Base-by-base conservation (phyloP, 2,329 filamentous ascomycete species). In the Penicillium sp. region DNA sequence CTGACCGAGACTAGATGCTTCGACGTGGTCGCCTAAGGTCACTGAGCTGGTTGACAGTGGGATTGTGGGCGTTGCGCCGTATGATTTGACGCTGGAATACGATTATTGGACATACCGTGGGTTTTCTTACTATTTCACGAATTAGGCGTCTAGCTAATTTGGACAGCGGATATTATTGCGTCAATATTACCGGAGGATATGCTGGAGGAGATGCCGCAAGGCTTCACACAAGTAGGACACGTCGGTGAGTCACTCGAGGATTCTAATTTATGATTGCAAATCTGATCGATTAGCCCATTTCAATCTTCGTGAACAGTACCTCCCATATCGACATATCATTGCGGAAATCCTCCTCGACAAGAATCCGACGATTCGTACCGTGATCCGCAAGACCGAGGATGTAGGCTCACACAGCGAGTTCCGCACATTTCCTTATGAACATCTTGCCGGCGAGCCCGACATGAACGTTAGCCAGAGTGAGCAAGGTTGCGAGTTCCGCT, bases 321-420 rank as follows among this genome's bases (percentile, higher is more conserved):
- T 92, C 11, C 92, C 91, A 0, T 97, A 96, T 82, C 97, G 95
- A 77, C 77, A 90, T 67, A 76, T 98, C 47, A 93, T 98, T 54
- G 95, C 91, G 0, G 83, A 94, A 71, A 89, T 98, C 3, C 82
- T 99, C 21, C 81, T 92, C 56, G 95, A 98, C 81, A 99, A 99
- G 81, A 97, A 96, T 78, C 85, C 88, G 9, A 81, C 81, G 50
- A 87, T 97, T 63, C 85, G 83, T 63, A 99, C 95, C 0, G 93
- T 99, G 68, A 97, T 99, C 80, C 97, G 97, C 84, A 99, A 99
- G 79, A 86, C 90, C 48, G 90, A 96, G 77, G 89, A 92, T 64
- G 94, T 99, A 8, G 95, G 95, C 61, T 86, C 87, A 23, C 89
- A 91, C 69, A 95, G 89, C 69, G 88, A 92, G 74, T 99, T 91